Conservation (phyloP, 2,329 filamentous ascomycete species). For the Fusarium ambrosium region DNA sequence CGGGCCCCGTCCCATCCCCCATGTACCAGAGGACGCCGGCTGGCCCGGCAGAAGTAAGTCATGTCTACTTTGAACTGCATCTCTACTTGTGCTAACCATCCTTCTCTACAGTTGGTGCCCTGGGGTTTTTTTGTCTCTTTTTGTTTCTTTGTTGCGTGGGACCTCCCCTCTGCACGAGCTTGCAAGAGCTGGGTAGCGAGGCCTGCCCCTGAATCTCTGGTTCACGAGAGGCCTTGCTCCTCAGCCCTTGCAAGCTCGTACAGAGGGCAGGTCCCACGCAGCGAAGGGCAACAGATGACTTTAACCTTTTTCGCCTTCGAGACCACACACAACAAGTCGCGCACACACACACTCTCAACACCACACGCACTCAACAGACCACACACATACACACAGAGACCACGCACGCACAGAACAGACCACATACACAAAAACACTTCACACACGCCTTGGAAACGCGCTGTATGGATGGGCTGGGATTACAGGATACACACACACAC, state of each 20-base stretch:
- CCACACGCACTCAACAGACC: neutral
- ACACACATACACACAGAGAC: neutral
- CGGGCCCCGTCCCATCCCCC: too few relatives aligned
- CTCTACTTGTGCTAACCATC: neutral
- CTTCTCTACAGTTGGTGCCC: neutral
- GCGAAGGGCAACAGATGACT: neutral
- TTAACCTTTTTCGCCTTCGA: neutral
- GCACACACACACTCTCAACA: neutral
- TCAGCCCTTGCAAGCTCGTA: slow-evolving; percentile 25
- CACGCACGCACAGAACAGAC: neutral
- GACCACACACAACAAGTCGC: neutral
- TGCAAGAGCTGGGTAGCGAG: slow-evolving; percentile 17
- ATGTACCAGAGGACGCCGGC: too few relatives aligned
- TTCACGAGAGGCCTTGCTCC: slow-evolving; percentile 10
- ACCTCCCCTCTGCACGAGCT: neutral
- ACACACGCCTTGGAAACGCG: neutral
- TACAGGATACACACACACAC: neutral
- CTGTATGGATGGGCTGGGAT: neutral
- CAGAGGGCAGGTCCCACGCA: neutral
- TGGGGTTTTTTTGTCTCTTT: neutral
- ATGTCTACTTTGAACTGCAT: neutral
- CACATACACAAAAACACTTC: neutral
- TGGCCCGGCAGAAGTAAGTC: neutral
- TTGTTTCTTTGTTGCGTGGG: slow-evolving; percentile 6
- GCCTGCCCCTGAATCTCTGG: slow-evolving; percentile 22